phyloP scores from a whole-genome alignment of 805 yeast genomes.

The Kodamaea jinghongensis region DNA sequence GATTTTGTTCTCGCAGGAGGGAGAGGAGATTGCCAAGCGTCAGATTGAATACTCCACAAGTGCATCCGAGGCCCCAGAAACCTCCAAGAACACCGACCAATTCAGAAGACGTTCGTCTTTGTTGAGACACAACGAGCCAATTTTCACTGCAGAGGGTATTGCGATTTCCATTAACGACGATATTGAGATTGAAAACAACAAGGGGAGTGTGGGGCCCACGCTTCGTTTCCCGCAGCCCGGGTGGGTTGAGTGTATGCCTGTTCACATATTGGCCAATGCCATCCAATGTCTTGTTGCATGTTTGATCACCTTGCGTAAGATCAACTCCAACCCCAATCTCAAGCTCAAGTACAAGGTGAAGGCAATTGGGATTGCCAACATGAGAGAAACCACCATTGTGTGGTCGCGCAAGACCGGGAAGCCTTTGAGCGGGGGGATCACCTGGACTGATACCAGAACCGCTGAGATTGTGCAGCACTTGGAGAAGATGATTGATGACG shows the following conservation, averaged over 20 bases:
- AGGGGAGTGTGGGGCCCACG: conserved; percentile 60
- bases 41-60: conserved; percentile 86
- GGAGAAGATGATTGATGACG: conserved; percentile 51
- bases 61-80: conserved; percentile 52
- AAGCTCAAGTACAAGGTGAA: conserved; percentile 58
- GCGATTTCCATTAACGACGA: conserved; percentile 58
- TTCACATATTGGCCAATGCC: conserved; percentile 75
- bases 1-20: conserved; percentile 69
- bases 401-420: conserved; percentile 84
- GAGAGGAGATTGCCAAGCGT: conserved; percentile 79
- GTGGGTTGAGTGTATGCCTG: conserved; percentile 94
- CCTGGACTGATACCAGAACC: conserved; percentile 95
- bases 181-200: conserved; percentile 60
- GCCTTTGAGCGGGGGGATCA: conserved; percentile 85
- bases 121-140: conserved; percentile 50
- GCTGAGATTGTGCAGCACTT: conserved; percentile 64
- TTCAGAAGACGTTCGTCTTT: conserved; percentile 44
- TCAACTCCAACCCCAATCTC: conserved; percentile 51
- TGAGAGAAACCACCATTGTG: conserved; percentile 90
- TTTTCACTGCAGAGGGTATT: conserved; percentile 73
- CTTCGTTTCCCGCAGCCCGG: conserved; percentile 76
- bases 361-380: conserved; percentile 87
- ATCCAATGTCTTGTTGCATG: conserved; percentile 74
- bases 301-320: conserved; percentile 51
- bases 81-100: conserved; percentile 41